Evolutionary conservation across 495 filamentous ascomycete species (phyloP).

Genomic region (Xylaria grammica): DNA sequence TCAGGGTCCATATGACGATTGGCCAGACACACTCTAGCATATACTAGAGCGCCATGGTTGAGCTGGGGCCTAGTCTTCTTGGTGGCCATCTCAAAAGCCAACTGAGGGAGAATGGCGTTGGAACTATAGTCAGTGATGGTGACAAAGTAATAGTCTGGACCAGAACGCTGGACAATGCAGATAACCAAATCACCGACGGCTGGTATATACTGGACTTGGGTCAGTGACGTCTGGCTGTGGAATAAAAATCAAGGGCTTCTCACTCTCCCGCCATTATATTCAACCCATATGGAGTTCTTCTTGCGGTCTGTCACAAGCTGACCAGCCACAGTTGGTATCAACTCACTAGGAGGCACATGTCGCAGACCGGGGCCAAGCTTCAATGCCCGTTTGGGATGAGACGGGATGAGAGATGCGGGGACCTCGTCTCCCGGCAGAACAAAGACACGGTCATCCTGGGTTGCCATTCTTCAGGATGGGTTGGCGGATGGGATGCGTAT

Average conservation of each 20-base stretch:
- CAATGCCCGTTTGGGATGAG: constrained; percentile 68
- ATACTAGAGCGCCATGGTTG: constrained; percentile 74
- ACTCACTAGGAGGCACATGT: constrained; percentile 70
- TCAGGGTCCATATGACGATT: constrained; percentile 86
- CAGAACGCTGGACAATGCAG: constrained; percentile 77
- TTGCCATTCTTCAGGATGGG: constrained; percentile 45
- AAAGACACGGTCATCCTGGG: constrained; percentile 50
- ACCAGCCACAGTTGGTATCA: constrained; percentile 81
- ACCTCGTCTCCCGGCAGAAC: constrained; percentile 83
- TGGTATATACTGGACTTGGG: constrained; percentile 71
- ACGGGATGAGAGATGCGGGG: constrained; percentile 65
- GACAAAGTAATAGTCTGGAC: constrained; percentile 73
- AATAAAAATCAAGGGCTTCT: constrained; percentile 17
- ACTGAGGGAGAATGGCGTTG: constrained; percentile 77
- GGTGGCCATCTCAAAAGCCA: constrained; percentile 88
- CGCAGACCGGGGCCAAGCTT: constrained; percentile 85
- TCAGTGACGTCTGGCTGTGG: neutral
- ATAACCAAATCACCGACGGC: constrained; percentile 80
- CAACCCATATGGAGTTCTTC: constrained; percentile 82
- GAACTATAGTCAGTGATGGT: constrained; percentile 66
- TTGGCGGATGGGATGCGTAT: neutral
- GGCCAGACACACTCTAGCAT: constrained; percentile 77
- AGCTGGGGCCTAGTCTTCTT: constrained; percentile 90
- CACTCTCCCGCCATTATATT: constrained; percentile 70
- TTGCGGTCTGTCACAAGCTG: constrained; percentile 72